These are phyloP conservation scores for Zygosaccharomyces kombuchaensis DNA, from an alignment of 805 yeast species.

Conservation along the genomic window DNA sequence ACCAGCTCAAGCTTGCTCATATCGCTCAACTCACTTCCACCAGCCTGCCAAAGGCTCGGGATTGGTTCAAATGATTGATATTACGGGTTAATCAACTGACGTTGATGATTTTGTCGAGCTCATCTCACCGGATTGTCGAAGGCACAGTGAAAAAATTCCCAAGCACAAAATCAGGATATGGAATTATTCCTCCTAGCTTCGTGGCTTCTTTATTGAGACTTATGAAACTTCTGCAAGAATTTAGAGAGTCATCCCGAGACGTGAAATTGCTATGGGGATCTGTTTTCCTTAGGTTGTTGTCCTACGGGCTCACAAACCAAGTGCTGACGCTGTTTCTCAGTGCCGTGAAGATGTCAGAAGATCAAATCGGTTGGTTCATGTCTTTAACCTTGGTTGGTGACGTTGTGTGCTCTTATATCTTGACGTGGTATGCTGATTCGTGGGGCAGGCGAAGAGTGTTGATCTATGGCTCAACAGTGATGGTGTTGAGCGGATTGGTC, in stretches of 20 bases:
- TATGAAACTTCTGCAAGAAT: slow-evolving; percentile 21
- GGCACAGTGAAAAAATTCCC: background rate
- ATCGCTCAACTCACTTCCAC: background rate
- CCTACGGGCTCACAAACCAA: slow-evolving; percentile 78
- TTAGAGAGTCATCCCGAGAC: slow-evolving; percentile 45
- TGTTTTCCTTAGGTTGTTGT: slow-evolving; percentile 63
- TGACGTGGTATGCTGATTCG: slow-evolving; percentile 74
- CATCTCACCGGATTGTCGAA: slow-evolving; percentile 6
- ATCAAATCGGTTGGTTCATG: slow-evolving; percentile 73
- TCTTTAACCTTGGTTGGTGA: slow-evolving; percentile 77
- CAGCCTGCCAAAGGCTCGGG: background rate
- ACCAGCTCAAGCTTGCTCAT: slow-evolving; percentile 4
- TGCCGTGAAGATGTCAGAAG: slow-evolving; percentile 49
- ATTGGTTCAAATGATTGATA: background rate
- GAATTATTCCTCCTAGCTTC: too few relatives aligned
- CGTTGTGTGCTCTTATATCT: slow-evolving; percentile 58
- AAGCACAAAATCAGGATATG: background rate
- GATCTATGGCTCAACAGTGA: slow-evolving; percentile 58
- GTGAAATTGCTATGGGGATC: slow-evolving; percentile 62
- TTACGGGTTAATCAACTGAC: background rate
- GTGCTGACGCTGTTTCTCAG: slow-evolving; percentile 65
- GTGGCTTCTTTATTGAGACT: background rate
- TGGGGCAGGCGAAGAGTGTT: slow-evolving; percentile 67
- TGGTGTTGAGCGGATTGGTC: slow-evolving; percentile 61
- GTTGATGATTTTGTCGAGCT: slow-evolving; percentile 1